Evolutionary conservation across 805 yeast species (phyloP).

Genomic region (Cyberlindnera xylosilytica): DNA sequence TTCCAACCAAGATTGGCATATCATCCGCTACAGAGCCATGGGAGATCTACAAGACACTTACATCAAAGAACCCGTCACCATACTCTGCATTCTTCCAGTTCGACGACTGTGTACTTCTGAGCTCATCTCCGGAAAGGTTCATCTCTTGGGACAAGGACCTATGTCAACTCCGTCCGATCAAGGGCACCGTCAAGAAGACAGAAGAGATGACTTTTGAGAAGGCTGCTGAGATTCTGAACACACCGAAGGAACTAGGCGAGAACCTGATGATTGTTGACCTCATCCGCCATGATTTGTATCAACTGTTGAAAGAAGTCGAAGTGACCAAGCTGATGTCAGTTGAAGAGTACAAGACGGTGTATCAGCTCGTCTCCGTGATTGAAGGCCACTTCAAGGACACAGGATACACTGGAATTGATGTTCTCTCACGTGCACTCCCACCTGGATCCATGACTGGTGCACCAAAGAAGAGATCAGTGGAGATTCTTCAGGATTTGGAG

Average conservation of each 20-base stretch:
- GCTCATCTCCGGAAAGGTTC: constrained; percentile 95
- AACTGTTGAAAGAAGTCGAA: constrained; percentile 58
- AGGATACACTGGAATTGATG: constrained; percentile 67
- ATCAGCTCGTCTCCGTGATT: constrained; percentile 87
- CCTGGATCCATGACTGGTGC: constrained; percentile 99
- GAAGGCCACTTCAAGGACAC: constrained; percentile 44
- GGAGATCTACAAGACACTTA: constrained; percentile 74
- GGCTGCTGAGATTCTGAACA: constrained; percentile 64
- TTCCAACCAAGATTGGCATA: constrained; percentile 59
- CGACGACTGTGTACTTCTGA: constrained; percentile 55
- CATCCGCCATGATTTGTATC: constrained; percentile 85
- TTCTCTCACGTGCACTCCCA: constrained; percentile 76
- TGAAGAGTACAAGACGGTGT: constrained; percentile 90
- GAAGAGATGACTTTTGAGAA: constrained; percentile 47
- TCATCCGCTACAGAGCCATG: constrained; percentile 57
- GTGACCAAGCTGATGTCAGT: constrained; percentile 84
- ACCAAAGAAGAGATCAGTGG: constrained; percentile 91
- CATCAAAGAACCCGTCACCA: constrained; percentile 84
- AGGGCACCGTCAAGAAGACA: constrained; percentile 85
- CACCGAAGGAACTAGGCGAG: constrained; percentile 94
- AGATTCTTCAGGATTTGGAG: constrained; percentile 55
- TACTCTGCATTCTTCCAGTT: constrained; percentile 80
- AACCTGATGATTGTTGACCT: constrained; percentile 95
- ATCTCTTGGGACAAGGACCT: constrained; percentile 60
- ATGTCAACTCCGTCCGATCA: constrained; percentile 90